Percentiles rank a stretch among this genome's conserved stretches.
These are phyloP conservation scores for Berkeleyomyces rouxiae DNA, from an alignment of 2,329 filamentous ascomycete species.

Conservation along the genomic window DNA sequence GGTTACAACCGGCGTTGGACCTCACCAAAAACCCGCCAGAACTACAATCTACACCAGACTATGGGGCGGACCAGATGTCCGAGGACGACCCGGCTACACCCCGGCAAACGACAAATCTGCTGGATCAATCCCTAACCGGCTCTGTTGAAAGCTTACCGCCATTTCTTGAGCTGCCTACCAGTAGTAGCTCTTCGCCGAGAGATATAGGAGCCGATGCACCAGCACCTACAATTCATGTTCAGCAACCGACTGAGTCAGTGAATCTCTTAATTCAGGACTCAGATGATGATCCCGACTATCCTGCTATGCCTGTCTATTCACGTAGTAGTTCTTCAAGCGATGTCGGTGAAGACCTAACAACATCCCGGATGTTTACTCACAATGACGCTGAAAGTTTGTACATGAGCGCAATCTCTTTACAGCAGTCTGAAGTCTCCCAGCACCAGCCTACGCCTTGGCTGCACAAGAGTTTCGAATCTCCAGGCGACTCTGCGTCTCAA, in stretches of 20 bases:
- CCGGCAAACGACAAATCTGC: slow-evolving; percentile 6
- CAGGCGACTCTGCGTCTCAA: background rate
- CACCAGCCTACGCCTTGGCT: background rate
- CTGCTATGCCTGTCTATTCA: background rate
- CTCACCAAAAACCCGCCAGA: background rate
- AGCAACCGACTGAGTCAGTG: background rate
- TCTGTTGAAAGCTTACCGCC: slow-evolving; percentile 8
- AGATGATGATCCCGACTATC: background rate
- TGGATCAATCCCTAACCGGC: background rate
- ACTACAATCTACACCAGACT: background rate
- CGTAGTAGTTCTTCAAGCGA: slow-evolving; percentile 15
- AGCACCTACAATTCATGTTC: background rate
- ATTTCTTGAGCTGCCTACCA: background rate
- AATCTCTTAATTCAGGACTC: slow-evolving; percentile 4
- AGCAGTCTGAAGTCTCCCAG: slow-evolving; percentile 17
- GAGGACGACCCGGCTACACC: slow-evolving; percentile 11
- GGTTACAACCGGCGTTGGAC: background rate
- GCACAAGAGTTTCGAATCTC: background rate
- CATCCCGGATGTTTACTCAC: slow-evolving; percentile 58
- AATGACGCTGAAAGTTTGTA: slow-evolving; percentile 80
- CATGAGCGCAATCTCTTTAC: slow-evolving; percentile 51
- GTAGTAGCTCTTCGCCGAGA: background rate
- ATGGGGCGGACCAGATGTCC: background rate
- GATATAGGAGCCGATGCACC: background rate
- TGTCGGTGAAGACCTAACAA: slow-evolving; percentile 34